Base-by-base conservation (phyloP, 805 yeast species). In the Torulaspora microellipsoides region DNA sequence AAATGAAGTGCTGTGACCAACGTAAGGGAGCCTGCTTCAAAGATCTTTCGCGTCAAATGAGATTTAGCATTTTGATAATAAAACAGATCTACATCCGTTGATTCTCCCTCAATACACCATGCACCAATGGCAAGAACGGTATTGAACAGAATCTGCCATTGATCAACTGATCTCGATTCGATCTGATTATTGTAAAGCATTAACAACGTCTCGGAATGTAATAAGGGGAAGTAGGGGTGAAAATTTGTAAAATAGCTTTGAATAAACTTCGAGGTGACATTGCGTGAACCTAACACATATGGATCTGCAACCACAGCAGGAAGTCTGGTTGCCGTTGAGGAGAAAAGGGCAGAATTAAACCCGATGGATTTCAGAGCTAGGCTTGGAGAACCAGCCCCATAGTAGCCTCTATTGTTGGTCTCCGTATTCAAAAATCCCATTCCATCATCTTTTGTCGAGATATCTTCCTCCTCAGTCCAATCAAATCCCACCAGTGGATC, bases 91-190 rank as follows among this genome's bases (percentile, higher is more conserved):
- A 73, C 66, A 42, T 69, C 70, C 13, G 69, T 55, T 5, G 59
- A 59, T 48, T 79, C 83, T 11, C 81, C 82, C 51, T 75, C 71
- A 9, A 73, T 49, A 56, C 84, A 78, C 83, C 85, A 81, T 17
- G 85, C 75, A 12, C 88, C 89, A n/a, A 83, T 62, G 0, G 85
- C 83, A 23, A 81, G 58, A 0, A 81, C 78, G 0, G 81, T 71
- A 53, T 80, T 75, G 33, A 78, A 59, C 27, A 83, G 53, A 15
- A 80, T 67, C 48, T 74, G 75, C 80, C 81, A 79, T 30, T 55
- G 53, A 31, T 67, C 69, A 34, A 69, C 68, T 36, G 72, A 61
- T 8, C 72, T 69, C 0, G 74, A 62, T 23, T 72, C 67, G 4
- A 69, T 40, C 43, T 67, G 68, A 42, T 68, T 68, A 27, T 69